Conservation (phyloP, 331 rosid species). For the Cydonia oblonga region DNA sequence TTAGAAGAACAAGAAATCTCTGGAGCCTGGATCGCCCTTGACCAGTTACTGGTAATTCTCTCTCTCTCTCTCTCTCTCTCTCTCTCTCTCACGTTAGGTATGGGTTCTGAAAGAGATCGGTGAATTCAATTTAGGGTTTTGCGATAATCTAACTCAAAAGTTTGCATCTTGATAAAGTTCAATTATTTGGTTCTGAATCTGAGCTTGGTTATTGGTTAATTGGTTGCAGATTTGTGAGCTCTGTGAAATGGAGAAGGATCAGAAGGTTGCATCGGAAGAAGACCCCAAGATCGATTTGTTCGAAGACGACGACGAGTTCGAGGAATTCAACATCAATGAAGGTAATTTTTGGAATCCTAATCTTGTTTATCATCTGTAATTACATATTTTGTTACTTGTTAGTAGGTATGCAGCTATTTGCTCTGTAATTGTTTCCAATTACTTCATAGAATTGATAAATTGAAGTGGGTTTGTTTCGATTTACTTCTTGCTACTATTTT, state of each 20-base stretch:
- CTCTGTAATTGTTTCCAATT: neutral
- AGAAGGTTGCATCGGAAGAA: constrained; percentile 28
- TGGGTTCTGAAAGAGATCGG: neutral
- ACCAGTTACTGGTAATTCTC: neutral
- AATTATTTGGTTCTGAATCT: neutral
- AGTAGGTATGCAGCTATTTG: neutral
- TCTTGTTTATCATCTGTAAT: neutral
- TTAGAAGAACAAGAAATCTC: neutral
- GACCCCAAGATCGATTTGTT: constrained; percentile 34
- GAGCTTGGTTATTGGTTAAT: neutral
- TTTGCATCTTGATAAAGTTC: neutral
- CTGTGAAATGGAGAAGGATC: constrained; percentile 21
- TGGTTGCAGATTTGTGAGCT: neutral
- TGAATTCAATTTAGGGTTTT: neutral
- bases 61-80: neutral
- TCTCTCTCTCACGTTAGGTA: neutral
- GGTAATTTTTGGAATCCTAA: constrained; percentile 8
- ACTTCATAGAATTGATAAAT: neutral
- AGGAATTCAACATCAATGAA: constrained; percentile 32
- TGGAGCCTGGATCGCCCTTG: neutral
- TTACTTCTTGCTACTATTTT: neutral
- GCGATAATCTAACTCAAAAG: neutral
- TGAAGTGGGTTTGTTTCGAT: neutral
- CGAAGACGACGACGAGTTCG: constrained; percentile 37
- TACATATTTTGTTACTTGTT: neutral